Evolutionary conservation across 306 rosid genomes (phyloP).

Genomic region (Pterocarpus macrocarpus): DNA sequence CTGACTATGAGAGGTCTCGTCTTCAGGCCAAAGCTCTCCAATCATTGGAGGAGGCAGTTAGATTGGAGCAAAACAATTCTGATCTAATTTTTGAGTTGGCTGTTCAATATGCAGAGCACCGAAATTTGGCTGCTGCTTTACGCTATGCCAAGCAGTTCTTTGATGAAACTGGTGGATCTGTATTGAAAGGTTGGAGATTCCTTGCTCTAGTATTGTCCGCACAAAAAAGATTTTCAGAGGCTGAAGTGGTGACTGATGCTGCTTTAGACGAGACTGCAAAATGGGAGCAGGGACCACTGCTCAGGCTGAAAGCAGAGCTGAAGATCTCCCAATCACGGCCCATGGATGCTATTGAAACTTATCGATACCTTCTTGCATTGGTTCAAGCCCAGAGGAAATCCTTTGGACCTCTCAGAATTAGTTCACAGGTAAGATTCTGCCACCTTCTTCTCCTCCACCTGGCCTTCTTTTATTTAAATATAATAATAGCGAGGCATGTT

Average conservation of each 20-base stretch:
- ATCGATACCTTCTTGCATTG: constrained; percentile 90
- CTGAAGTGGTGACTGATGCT: constrained; percentile 91
- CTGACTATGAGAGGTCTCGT: constrained; percentile 55
- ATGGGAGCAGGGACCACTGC: constrained; percentile 97
- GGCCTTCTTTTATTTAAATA: not conserved
- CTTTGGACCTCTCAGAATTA: constrained; percentile 66
- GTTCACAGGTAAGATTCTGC: constrained; percentile 67
- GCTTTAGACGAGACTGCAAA: constrained; percentile 91
- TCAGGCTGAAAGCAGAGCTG: constrained; percentile 89
- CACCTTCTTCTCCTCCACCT: constrained; percentile 25
- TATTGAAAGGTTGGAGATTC: constrained; percentile 86
- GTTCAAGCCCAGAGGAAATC: constrained; percentile 95
- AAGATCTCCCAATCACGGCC: constrained; percentile 77
- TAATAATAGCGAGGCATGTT: not conserved
- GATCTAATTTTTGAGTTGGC: constrained; percentile 88
- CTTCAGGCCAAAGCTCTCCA: constrained; percentile 57
- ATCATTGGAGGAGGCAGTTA: constrained; percentile 53
- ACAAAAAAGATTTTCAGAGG: constrained; percentile 79
- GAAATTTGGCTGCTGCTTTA: constrained; percentile 82
- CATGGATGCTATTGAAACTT: constrained; percentile 92
- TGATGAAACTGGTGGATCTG: constrained; percentile 89
- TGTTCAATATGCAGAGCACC: constrained; percentile 75
- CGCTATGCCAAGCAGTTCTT: constrained; percentile 76
- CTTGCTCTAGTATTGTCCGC: constrained; percentile 94
- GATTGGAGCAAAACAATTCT: constrained; percentile 54